Base-by-base conservation (phyloP, 768 basidiomycete species). In the Boletus sp. region DNA sequence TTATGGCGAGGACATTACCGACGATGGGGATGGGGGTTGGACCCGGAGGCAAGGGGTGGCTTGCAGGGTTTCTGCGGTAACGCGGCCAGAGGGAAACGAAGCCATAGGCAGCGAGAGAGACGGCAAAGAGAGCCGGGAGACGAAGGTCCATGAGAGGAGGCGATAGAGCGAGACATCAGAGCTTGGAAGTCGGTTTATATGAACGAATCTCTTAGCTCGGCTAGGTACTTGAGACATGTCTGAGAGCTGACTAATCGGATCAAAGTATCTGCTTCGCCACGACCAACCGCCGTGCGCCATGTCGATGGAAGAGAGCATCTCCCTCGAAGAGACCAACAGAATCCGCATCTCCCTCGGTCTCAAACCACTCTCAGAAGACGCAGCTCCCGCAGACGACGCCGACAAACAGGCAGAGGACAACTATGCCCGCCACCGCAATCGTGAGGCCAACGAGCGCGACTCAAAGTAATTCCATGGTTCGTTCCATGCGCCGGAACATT, bases 321-420 rank as follows among this genome's bases (percentile, higher is more conserved):
- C 88, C 66, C 82, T 96, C 67, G 93, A 94, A 66, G 93, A 95
- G 78, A 95, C 93, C 35, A 95, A 95, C 80, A 94, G 90, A 74
- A 90, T 97, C 70, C 92, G 97, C 75, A 83, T 96, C 54, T 88
- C 87, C 5, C 81, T 97, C 37, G 97, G 97, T 59, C 85, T 99
- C 55, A 92, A 94, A 69, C 95, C 97, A 39, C 81, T 98, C 53
- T 88, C 87, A 17, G 94, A 93, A 62, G 90, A 93, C 62, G 77
- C 79, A 39, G 81, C 76, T 15, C 82, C 88, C 8, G 80, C 78
- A n/a, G 77, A 84, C 66, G 83, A 84, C 66, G 85, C 82, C 60
- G 94, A 97, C 53, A 83, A 88, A 64, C 73, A 85, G 61, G 97
- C 97, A 13, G 92, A 93, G 70, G 77, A 83, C 47, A 98, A 98